Evolutionary conservation across 371 early-diverging fungal species (phyloP).

Genomic region (Encephalitozoon intestinalis): DNA sequence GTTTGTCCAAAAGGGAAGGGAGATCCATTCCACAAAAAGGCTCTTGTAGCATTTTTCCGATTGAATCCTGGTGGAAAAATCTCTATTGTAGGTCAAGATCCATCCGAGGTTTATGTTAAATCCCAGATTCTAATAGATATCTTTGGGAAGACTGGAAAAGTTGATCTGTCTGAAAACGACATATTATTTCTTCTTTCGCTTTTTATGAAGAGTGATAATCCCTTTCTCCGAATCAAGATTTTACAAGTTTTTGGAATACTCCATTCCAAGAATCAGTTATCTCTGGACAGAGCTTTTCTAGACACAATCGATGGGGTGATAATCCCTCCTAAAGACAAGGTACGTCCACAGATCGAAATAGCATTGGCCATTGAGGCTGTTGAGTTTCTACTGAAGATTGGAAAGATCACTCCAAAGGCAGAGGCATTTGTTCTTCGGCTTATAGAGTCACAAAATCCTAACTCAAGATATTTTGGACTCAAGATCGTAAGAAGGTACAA

Average conservation of each 20-base stretch:
- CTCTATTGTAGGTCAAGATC: background rate
- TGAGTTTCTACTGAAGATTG: constrained; percentile 7
- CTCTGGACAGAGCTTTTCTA: background rate
- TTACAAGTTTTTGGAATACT: constrained; percentile 11
- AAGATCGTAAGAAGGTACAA: constrained; percentile 16
- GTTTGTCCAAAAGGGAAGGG: constrained; percentile 1
- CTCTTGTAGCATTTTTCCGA: background rate
- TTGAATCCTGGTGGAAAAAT: background rate
- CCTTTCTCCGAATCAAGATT: constrained; percentile 32
- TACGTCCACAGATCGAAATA: constrained; percentile 21
- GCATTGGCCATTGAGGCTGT: constrained; percentile 19
- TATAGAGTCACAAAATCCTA: constrained; percentile 43
- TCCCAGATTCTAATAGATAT: constrained; percentile 38
- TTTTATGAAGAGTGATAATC: background rate
- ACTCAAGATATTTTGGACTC: constrained; percentile 39
- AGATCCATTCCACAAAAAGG: constrained; percentile 6
- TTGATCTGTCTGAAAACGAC: constrained; percentile 33
- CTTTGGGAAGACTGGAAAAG: background rate
- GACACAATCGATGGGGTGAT: background rate
- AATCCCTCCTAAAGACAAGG: background rate
- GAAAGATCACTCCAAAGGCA: background rate
- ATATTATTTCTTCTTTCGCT: constrained; percentile 4
- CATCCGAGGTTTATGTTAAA: constrained; percentile 14
- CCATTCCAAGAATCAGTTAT: background rate
- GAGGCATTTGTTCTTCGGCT: constrained; percentile 35